phyloP scores from a whole-genome alignment of 2,329 filamentous ascomycete genomes.

The Emmonsiellopsis sp. region DNA sequence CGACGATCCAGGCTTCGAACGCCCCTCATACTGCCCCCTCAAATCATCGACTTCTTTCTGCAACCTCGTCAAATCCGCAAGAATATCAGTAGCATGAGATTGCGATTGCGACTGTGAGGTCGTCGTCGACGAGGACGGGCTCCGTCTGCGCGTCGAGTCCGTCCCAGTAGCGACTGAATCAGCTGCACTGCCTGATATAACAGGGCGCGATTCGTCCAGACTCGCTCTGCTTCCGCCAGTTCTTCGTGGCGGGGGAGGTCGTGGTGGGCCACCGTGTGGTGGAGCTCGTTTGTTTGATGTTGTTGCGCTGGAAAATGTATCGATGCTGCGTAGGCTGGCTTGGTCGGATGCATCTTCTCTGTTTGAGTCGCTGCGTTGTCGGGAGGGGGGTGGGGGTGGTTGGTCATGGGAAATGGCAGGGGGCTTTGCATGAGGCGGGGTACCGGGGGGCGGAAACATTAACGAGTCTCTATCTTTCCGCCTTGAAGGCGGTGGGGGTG shows the following conservation, averaged over 20 bases:
- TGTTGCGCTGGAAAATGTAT: slow-evolving; percentile 1
- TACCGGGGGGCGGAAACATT: slow-evolving; percentile 1
- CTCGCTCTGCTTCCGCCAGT: slow-evolving; percentile 30
- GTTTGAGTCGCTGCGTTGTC: neutral
- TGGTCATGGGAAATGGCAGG: neutral
- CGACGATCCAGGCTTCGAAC: slow-evolving; percentile 1
- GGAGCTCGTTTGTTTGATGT: slow-evolving; percentile 12
- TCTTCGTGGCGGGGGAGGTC: slow-evolving; percentile 38
- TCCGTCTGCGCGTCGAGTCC: neutral
- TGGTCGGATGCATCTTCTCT: slow-evolving; percentile 2
- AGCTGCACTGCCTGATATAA: neutral
- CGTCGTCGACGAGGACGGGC: neutral
- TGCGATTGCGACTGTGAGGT: neutral
- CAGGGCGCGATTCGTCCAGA: slow-evolving; percentile 19
- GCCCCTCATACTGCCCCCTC: slow-evolving; percentile 29
- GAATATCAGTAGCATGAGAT: slow-evolving; percentile 47
- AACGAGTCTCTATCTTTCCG: slow-evolving; percentile 20
- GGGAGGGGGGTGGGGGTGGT: neutral
- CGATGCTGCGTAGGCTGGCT: slow-evolving; percentile 3
- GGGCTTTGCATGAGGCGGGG: neutral
- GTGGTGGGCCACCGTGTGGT: slow-evolving; percentile 24
- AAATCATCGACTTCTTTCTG: slow-evolving; percentile 65
- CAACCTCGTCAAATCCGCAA: slow-evolving; percentile 62
- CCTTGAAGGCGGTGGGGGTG: slow-evolving; percentile 48
- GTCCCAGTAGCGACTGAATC: slow-evolving; percentile 19